Evolutionary conservation across 371 early-diverging fungal genomes (phyloP).

Genomic region (Lichtheimia ramosa): DNA sequence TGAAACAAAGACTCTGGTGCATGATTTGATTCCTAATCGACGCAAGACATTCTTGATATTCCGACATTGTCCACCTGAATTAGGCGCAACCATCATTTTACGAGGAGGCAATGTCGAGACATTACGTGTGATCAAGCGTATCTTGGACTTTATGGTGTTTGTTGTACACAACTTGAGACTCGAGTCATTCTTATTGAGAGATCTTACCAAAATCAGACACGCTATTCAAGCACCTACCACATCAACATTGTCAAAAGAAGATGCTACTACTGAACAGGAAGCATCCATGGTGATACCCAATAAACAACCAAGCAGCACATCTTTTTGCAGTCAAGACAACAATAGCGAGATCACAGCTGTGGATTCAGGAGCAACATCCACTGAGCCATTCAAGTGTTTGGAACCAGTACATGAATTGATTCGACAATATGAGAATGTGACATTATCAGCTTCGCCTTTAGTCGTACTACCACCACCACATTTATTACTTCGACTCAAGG

Average conservation of each 20-base stretch:
- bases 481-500: constrained; percentile 67
- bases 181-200: constrained; percentile 76
- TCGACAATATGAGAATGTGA: constrained; percentile 60
- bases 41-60: constrained; percentile 88
- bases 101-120: constrained; percentile 71
- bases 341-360: constrained; percentile 5
- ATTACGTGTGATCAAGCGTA: constrained; percentile 72
- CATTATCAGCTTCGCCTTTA: constrained; percentile 86
- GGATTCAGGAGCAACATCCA: constrained; percentile 7
- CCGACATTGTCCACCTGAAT: constrained; percentile 78
- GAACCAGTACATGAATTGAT: constrained; percentile 39
- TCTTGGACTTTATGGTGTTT: constrained; percentile 81
- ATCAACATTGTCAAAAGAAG: neutral
- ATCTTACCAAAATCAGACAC: constrained; percentile 9
- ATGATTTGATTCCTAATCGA: constrained; percentile 74
- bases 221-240: neutral
- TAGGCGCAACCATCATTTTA: constrained; percentile 87
- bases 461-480: constrained; percentile 86
- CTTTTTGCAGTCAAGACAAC: constrained; percentile 11
- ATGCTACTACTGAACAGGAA: neutral
- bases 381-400: constrained; percentile 12
- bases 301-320: constrained; percentile 1
- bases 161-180: constrained; percentile 83
- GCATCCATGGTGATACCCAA: neutral
- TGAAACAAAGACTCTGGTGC: constrained; percentile 76